Percentiles rank a stretch among this genome's conserved stretches.
Evolutionary conservation across 192 early-diverging fungal genomes (phyloP).

Genomic region (Obelidium mucronatum): DNA sequence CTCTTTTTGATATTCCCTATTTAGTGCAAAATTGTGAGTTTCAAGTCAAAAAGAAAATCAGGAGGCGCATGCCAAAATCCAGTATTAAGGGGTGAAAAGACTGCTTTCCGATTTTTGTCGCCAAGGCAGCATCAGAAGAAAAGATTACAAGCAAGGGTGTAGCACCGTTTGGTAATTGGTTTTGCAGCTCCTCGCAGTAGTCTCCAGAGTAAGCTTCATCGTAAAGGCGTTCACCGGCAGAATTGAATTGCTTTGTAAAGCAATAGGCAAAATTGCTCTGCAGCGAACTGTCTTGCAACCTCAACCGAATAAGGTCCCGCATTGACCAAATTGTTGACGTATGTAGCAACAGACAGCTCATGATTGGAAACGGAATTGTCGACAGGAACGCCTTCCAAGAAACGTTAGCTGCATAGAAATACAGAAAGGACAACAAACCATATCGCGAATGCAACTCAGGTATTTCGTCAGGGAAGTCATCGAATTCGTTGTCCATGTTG

Average conservation of each 20-base stretch:
- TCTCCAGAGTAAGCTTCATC: background rate
- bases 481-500: no score
- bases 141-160: background rate
- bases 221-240: background rate
- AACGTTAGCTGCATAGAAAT: no score
- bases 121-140: slow-evolving; percentile 5
- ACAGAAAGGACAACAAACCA: no score
- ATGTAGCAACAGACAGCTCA: no score
- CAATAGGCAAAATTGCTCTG: background rate
- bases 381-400: no score
- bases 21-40: no score
- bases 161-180: background rate
- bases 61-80: background rate
- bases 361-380: no score
- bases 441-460: no score
- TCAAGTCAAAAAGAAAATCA: no score
- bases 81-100: background rate
- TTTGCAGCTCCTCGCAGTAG: background rate
- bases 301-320: background rate
- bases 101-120: slow-evolving; percentile 4
- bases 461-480: no score
- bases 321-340: no score
- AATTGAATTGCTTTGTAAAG: background rate
- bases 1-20: background rate
- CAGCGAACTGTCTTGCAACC: background rate